Conservation (phyloP, 352 stramenopile species). For the Phytophthora hibernalis region DNA sequence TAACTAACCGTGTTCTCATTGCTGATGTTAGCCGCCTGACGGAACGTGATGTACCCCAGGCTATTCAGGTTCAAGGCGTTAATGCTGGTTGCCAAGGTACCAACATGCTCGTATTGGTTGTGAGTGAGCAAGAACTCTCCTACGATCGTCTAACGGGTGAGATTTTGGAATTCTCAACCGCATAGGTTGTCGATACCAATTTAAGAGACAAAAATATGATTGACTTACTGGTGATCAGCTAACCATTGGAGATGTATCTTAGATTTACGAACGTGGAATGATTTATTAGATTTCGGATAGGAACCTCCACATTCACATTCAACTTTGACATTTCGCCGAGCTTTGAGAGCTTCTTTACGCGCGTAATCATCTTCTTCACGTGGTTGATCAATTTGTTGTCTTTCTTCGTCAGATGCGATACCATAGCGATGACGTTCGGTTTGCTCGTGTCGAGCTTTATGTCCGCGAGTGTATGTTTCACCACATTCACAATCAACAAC, state of each 20-base stretch:
- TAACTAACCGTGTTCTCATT: too few relatives aligned
- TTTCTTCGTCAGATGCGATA: conserved; percentile 23
- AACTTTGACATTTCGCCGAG: conserved; percentile 1
- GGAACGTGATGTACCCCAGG: too few relatives aligned
- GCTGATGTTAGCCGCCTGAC: too few relatives aligned
- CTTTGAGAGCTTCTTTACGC: conserved; percentile 15
- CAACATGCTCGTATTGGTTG: too few relatives aligned
- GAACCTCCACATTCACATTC: conserved; percentile 16
- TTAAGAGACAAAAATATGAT: conserved; percentile 24
- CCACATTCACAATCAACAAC: conserved; percentile 22
- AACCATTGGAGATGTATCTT: conserved; percentile 10
- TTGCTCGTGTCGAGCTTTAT: conserved; percentile 26
- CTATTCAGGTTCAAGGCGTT: too few relatives aligned
- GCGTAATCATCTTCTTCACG: conserved; percentile 11
- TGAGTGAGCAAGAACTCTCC: too few relatives aligned
- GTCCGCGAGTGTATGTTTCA: conserved; percentile 23
- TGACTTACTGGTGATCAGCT: conserved; percentile 8
- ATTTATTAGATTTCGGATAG: conserved; percentile 10
- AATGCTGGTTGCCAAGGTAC: too few relatives aligned
- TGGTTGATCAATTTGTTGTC: conserved; percentile 3
- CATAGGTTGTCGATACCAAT: too few relatives aligned
- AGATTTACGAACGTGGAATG: conserved; percentile 14
- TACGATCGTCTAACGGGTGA: too few relatives aligned
- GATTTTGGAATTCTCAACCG: too few relatives aligned
- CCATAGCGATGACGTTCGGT: conserved; percentile 22